phyloP scores from a whole-genome alignment of 2,329 filamentous ascomycete species.

The Colletotrichum tofieldiae region DNA sequence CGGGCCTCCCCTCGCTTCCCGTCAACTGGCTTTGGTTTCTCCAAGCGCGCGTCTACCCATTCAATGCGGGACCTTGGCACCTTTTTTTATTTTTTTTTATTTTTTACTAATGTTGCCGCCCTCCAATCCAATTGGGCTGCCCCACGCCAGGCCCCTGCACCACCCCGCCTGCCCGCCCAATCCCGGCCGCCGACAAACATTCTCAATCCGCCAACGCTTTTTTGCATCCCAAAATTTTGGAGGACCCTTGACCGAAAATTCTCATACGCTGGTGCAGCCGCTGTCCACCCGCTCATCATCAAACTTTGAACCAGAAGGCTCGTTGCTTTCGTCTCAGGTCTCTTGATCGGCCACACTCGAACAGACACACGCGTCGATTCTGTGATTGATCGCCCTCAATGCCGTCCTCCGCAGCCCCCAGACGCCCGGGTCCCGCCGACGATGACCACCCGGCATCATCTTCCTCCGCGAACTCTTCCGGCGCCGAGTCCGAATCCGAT shows the following conservation, averaged over 20 bases:
- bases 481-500: constrained; percentile 61
- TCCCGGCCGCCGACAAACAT: constrained; percentile 33
- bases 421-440: constrained; percentile 22
- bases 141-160: constrained; percentile 12
- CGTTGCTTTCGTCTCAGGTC: constrained; percentile 10
- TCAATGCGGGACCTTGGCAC: constrained; percentile 6
- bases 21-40: constrained; percentile 29
- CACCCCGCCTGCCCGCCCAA: constrained; percentile 33
- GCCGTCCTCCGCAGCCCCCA: constrained; percentile 32
- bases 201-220: constrained; percentile 21
- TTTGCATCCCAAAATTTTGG: constrained; percentile 7
- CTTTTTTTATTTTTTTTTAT: not conserved
- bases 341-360: not conserved
- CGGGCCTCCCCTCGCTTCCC: not conserved
- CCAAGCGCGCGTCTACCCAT: constrained; percentile 42
- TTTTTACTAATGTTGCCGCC: not conserved
- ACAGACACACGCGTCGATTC: not conserved
- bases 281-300: constrained; percentile 17
- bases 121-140: constrained; percentile 30
- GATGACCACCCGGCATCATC: constrained; percentile 34
- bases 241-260: constrained; percentile 30
- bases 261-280: constrained; percentile 34
- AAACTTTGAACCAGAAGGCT: constrained; percentile 5
- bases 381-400: constrained; percentile 24
- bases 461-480: constrained; percentile 34